These are phyloP conservation scores for Litsea cubeba DNA, from an alignment of 164 flowering plant species.

Conservation along the genomic window DNA sequence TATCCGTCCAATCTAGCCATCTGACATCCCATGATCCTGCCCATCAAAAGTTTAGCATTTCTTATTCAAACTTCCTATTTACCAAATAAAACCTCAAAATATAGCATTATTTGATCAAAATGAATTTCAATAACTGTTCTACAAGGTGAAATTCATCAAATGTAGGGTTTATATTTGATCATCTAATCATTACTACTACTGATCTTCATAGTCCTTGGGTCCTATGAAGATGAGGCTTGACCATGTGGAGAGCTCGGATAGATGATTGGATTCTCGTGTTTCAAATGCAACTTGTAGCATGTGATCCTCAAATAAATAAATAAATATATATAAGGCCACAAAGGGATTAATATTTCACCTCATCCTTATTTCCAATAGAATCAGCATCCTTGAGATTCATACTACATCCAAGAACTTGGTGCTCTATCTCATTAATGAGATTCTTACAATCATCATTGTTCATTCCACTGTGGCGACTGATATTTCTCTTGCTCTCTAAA, in stretches of 20 bases:
- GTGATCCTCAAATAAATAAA: no score
- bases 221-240: neutral
- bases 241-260: neutral
- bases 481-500: slow-evolving; percentile 7
- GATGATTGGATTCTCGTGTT: neutral
- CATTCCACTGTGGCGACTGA: neutral
- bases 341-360: slow-evolving; percentile 9
- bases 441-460: neutral
- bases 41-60: no score
- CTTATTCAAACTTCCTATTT: neutral
- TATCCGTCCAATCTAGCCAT: no score
- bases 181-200: neutral
- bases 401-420: slow-evolving; percentile 2
- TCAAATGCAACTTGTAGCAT: neutral
- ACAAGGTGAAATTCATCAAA: no score
- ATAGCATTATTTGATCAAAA: neutral
- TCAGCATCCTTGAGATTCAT: slow-evolving; percentile 1
- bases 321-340: no score
- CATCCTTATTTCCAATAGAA: slow-evolving; percentile 3
- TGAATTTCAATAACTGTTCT: no score
- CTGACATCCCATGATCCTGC: no score
- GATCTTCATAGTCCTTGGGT: neutral
- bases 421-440: slow-evolving; percentile 9
- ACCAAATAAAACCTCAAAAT: neutral
- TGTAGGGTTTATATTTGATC: neutral